Base-by-base conservation (phyloP, 2,329 filamentous ascomycete species). In the Fusarium sp. region DNA sequence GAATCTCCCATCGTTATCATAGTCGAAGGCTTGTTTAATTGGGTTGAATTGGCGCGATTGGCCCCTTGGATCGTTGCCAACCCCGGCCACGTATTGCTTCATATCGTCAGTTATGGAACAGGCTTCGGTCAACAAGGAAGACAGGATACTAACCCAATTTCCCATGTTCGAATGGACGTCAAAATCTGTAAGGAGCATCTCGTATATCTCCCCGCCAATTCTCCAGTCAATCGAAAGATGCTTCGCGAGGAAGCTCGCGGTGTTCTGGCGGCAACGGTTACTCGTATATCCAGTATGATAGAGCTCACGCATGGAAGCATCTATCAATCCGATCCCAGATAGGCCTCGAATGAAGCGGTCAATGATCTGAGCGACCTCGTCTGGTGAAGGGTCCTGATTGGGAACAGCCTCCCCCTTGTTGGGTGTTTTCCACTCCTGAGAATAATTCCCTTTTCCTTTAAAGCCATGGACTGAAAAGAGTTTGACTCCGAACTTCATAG, bases 11-110 rank as follows among this genome's bases (percentile, higher is more conserved):
- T 88, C 81, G 4, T 85, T 84, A 76, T 95, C 92, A 75, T 95
- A 94, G 69, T 94, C 91, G 45, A 92, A 87, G 0, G 89, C 91
- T 77, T 95, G 92, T 77, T 94, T 94, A 51, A 95, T 88, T 0
- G 92, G 92, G 74, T 95, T 95, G 83, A 94, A 94, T 16, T 92
- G 87, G n/a, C 92, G 84, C 0, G 87, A 87, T 8, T 91, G 87
- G 9, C 90, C 89, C 24, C 92, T 83, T 0, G 92, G 92, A 71
- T 95, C 92, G 69, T 94, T 94, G 10, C 93, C 92, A 0, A 95
- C 91, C 0, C 92, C 92, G 0, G 92, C 86, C 1, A 93, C 88
- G 66, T 95, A 95, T 77, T 94, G 32, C 32, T 37, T 18, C 20
- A 20, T 20, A 20, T 20, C 20, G 20, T 20, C 0, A 0, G 32